Conservation (phyloP, 495 filamentous ascomycete genomes). For the Zalerion maritima region DNA sequence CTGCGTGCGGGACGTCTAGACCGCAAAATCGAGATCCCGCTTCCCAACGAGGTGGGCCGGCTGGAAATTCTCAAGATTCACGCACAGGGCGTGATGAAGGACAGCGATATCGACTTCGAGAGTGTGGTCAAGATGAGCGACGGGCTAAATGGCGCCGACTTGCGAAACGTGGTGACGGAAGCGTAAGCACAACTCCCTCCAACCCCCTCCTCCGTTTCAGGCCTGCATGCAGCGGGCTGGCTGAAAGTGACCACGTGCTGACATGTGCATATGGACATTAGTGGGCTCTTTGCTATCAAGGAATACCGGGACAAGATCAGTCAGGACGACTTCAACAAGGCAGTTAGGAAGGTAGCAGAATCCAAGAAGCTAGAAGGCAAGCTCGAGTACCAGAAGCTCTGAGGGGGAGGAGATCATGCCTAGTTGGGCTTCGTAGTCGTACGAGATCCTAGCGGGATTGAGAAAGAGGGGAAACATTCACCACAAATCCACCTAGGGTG, state of each 20-base stretch:
- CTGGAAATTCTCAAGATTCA: constrained; percentile 99
- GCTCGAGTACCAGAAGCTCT: constrained; percentile 95
- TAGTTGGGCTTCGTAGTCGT: too few relatives aligned
- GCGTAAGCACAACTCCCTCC: constrained; percentile 49
- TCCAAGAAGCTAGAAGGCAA: constrained; percentile 97
- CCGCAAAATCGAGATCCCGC: constrained; percentile 95
- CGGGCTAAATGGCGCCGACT: constrained; percentile 90
- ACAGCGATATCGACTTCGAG: constrained; percentile 97
- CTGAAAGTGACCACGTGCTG: constrained; percentile 4
- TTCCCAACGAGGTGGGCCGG: constrained; percentile 97
- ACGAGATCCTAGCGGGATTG: too few relatives aligned
- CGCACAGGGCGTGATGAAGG: constrained; percentile 65
- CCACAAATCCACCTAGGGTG: too few relatives aligned
- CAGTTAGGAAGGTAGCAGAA: constrained; percentile 91
- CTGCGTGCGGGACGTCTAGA: constrained; percentile 89
- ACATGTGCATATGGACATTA: too few relatives aligned
- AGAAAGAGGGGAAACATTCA: too few relatives aligned
- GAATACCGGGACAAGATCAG: constrained; percentile 89
- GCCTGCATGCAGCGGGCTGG: too few relatives aligned
- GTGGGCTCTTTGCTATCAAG: constrained; percentile 93
- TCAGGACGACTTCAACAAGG: constrained; percentile 98
- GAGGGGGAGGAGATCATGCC: too few relatives aligned
- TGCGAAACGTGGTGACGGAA: constrained; percentile 96
- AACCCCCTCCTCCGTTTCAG: constrained; percentile 1
- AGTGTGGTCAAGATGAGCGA: constrained; percentile 99